Evolutionary conservation across 2,329 filamentous ascomycete genomes (phyloP), one percentile per base, ranked within the genome.

Genomic region (Daldinia sp.): DNA sequence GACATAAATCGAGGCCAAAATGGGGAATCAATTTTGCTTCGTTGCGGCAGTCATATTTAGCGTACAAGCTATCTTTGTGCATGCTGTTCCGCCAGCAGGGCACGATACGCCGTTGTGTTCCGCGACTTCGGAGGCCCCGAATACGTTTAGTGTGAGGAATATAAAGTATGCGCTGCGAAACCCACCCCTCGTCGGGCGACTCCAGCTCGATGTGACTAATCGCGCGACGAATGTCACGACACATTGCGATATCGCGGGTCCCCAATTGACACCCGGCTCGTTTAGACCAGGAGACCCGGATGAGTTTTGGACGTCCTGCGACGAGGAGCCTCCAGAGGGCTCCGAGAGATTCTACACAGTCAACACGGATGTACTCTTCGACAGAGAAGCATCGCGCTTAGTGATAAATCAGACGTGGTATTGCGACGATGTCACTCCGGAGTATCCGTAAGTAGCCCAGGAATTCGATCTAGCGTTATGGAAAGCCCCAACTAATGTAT

Each of bases 261-360:
- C 29, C 9, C 47, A 49, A n/a, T 29, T 49, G 17, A 23, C 17
- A 1, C 47, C 47, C 3, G 27, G 47, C 8, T 17, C 29, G 15
- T 49, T 32, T 13, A 17, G 25, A 6, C 13, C 25, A 13, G 47
- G 29, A 15, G 21, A 34, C n/a, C 25, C 43, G n/a, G 47, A 49
- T 15, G 47, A 34, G 29, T 17, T 49, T 19, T 49, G 47, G 47
- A 49, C 27, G 15, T 34, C 47, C 19, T 49, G 47, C 47, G 47
- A 49, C 6, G 41, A n/a, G 21, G 41, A 47, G 13, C 43, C 25
- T 4, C 43, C 25, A 3, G 15, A 7, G 29, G 47, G 29, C 19
- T 13, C 15, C 4, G 29, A 49, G 17, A 49, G 47, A n/a, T 34
- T 34, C 10, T 49, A 49, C 23, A 49, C 47, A 9, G 29, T 49